These are phyloP conservation scores for Ormosia emarginata DNA, from an alignment of 306 rosid species.

Conservation along the genomic window DNA sequence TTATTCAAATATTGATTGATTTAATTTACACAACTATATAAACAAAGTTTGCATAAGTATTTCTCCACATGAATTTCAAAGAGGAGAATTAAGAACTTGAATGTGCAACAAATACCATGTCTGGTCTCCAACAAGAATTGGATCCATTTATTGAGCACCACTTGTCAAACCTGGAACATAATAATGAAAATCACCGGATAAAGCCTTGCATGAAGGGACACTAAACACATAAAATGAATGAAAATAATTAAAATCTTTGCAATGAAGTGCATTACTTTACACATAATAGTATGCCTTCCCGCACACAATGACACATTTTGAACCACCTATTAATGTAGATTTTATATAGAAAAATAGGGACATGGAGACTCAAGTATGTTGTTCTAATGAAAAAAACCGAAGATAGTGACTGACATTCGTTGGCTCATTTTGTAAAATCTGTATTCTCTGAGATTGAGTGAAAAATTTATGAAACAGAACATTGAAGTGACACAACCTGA, in stretches of 20 bases:
- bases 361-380: not conserved
- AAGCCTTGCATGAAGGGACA: not conserved
- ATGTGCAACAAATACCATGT: conserved; percentile 23
- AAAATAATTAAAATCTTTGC: not conserved
- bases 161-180: conserved; percentile 1
- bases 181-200: not conserved
- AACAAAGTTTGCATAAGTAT: no score
- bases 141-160: not conserved
- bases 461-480: not conserved
- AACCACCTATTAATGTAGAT: not conserved
- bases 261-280: not conserved
- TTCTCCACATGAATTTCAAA: not conserved
- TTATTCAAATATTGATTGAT: no score
- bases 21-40: no score
- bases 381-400: not conserved
- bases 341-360: not conserved
- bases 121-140: conserved; percentile 7
- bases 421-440: not conserved
- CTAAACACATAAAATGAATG: not conserved
- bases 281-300: not conserved
- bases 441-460: not conserved
- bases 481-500: not conserved
- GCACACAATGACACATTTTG: not conserved
- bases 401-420: not conserved
- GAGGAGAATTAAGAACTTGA: not conserved